A percentile compares a stretch with the other conserved stretches of the same genome.
These are phyloP conservation scores for Chiua virens DNA, from an alignment of 768 basidiomycete genomes.

Conservation along the genomic window DNA sequence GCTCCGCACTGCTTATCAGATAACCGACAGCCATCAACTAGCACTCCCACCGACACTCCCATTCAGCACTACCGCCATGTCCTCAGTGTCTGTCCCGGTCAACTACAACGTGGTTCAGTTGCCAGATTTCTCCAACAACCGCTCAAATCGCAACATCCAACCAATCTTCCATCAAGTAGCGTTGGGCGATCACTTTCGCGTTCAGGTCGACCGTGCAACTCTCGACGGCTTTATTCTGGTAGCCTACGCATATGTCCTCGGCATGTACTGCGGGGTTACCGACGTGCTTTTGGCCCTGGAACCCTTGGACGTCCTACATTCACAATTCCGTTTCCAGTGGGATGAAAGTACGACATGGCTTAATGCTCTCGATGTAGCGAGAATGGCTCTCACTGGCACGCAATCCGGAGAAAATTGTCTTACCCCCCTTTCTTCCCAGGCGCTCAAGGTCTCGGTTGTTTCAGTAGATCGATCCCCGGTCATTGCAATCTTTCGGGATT, in stretches of 20 bases:
- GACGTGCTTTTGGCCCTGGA: slow-evolving; percentile 23
- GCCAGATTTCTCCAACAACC: slow-evolving; percentile 22
- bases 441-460: neutral
- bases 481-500: slow-evolving; percentile 16
- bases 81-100: neutral
- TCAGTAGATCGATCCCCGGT: slow-evolving; percentile 7
- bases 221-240: slow-evolving; percentile 16
- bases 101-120: slow-evolving; percentile 7
- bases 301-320: neutral
- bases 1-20: slow-evolving; percentile 7
- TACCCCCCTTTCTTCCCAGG: neutral
- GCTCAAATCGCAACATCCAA: neutral
- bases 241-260: slow-evolving; percentile 21
- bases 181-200: slow-evolving; percentile 2
- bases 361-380: slow-evolving; percentile 9
- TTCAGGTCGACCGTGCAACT: neutral
- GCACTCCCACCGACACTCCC: no score
- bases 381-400: slow-evolving; percentile 4
- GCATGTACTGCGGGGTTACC: slow-evolving; percentile 19
- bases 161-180: neutral
- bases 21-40: neutral
- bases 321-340: slow-evolving; percentile 18
- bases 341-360: slow-evolving; percentile 17
- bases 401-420: neutral
- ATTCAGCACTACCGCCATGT: neutral